Conservation (phyloP, 805 yeast species). For the Teunomyces stri region DNA sequence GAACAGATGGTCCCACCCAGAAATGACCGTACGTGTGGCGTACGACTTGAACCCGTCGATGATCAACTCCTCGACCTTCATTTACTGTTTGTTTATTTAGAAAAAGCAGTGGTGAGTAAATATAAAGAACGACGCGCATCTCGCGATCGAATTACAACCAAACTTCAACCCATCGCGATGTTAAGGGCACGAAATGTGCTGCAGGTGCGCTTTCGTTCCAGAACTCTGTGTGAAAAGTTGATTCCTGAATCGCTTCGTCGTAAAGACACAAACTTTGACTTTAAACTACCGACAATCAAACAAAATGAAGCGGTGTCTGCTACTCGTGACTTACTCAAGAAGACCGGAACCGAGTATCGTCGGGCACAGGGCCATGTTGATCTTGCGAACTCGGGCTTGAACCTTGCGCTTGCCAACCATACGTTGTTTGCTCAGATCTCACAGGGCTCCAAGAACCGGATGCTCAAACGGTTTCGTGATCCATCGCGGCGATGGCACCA, state of each 20-base stretch:
- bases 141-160: too few relatives aligned
- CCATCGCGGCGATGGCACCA: constrained; percentile 21
- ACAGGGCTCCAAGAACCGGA: constrained; percentile 16
- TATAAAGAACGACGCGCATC: not conserved
- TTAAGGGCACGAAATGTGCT: not conserved
- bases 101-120: not conserved
- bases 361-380: constrained; percentile 12
- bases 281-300: not conserved
- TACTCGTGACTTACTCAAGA: constrained; percentile 1
- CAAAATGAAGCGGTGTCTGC: not conserved
- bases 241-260: constrained; percentile 4
- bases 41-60: constrained; percentile 98
- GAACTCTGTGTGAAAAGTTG: not conserved
- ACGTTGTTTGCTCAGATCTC: constrained; percentile 17
- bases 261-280: not conserved
- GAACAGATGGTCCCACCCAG: constrained; percentile 94
- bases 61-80: constrained; percentile 95
- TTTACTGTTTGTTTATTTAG: constrained; percentile 19
- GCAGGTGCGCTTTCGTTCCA: not conserved
- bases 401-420: constrained; percentile 18
- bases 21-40: constrained; percentile 92
- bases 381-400: constrained; percentile 22
- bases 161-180: too few relatives aligned
- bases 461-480: constrained; percentile 15
- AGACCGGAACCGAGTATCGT: constrained; percentile 4